These are phyloP conservation scores for Pleurozium schreberi DNA, from an alignment of 225 moss, liverwort and hornwort species.

Conservation along the genomic window DNA sequence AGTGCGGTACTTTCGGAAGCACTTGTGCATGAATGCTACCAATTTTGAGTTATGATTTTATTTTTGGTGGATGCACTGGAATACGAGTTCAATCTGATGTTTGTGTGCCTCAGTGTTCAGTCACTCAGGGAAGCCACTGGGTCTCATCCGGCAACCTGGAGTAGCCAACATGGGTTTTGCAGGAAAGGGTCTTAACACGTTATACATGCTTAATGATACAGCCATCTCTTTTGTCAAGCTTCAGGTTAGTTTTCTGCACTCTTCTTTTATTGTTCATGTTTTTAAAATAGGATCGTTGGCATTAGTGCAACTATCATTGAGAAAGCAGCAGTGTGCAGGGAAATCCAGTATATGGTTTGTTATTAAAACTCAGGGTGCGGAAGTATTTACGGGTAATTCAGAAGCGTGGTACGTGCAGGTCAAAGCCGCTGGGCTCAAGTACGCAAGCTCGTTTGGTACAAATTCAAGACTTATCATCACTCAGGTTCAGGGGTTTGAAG, in stretches of 20 bases:
- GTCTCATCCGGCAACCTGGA: slow-evolving; percentile 26
- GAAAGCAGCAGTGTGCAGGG: neutral
- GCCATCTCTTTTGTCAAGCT: slow-evolving; percentile 24
- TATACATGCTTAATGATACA: slow-evolving; percentile 37
- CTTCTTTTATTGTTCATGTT: neutral
- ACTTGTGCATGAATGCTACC: neutral
- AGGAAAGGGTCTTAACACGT: slow-evolving; percentile 17
- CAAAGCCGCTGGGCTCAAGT: neutral
- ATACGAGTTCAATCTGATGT: neutral
- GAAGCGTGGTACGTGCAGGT: neutral
- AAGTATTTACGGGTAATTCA: neutral
- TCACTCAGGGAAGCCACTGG: slow-evolving; percentile 19
- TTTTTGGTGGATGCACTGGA: neutral
- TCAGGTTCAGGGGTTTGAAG: neutral
- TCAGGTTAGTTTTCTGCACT: neutral
- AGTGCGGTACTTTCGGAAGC: neutral
- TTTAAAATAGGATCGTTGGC: neutral
- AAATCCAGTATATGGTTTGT: neutral
- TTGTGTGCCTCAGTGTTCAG: slow-evolving; percentile 20
- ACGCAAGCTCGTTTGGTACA: neutral
- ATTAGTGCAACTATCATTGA: too few relatives aligned
- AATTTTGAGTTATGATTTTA: neutral
- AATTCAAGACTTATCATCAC: neutral
- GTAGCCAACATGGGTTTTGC: slow-evolving; percentile 36
- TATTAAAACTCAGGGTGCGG: neutral